A percentile compares a stretch with the other conserved stretches of the same genome.
Conservation (phyloP, 352 stramenopile genomes). For the Phytophthora palmivora region DNA sequence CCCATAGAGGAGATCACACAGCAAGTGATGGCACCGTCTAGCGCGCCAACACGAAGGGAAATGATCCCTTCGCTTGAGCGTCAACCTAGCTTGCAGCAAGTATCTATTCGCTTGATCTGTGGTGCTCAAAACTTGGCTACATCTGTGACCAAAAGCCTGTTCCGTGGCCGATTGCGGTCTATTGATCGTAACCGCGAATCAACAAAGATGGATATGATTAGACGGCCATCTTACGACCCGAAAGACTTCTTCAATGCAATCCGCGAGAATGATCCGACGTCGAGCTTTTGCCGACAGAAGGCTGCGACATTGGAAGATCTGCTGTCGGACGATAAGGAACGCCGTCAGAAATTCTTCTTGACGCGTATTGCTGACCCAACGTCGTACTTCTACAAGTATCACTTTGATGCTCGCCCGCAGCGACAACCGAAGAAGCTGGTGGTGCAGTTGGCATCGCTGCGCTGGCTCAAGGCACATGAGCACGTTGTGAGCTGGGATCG, state of each 20-base stretch:
- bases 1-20: slow-evolving; percentile 52
- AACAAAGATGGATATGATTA: slow-evolving; percentile 79
- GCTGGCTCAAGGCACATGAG: slow-evolving; percentile 86
- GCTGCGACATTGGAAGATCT: slow-evolving; percentile 82
- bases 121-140: slow-evolving; percentile 78
- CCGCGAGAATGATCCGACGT: slow-evolving; percentile 82
- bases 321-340: slow-evolving; percentile 63
- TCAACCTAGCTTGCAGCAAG: slow-evolving; percentile 58
- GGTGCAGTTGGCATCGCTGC: slow-evolving; percentile 65
- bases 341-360: slow-evolving; percentile 82
- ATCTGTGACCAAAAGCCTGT: slow-evolving; percentile 75
- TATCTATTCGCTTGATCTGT: slow-evolving; percentile 81
- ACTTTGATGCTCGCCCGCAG: slow-evolving; percentile 74
- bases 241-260: slow-evolving; percentile 86
- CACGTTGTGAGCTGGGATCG: slow-evolving; percentile 88
- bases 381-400: slow-evolving; percentile 93
- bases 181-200: slow-evolving; percentile 54
- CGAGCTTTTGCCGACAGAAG: slow-evolving; percentile 81
- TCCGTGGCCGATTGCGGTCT: slow-evolving; percentile 70
- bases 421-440: slow-evolving; percentile 68
- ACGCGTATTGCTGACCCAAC: slow-evolving; percentile 88
- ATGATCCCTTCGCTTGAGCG: slow-evolving; percentile 30
- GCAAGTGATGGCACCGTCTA: slow-evolving; percentile 8
- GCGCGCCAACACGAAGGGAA: slow-evolving; percentile 18
- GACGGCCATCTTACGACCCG: slow-evolving; percentile 61